Evolutionary conservation across 169 alveolate species (phyloP).

Genomic region (Plasmodium billcollinsi): DNA sequence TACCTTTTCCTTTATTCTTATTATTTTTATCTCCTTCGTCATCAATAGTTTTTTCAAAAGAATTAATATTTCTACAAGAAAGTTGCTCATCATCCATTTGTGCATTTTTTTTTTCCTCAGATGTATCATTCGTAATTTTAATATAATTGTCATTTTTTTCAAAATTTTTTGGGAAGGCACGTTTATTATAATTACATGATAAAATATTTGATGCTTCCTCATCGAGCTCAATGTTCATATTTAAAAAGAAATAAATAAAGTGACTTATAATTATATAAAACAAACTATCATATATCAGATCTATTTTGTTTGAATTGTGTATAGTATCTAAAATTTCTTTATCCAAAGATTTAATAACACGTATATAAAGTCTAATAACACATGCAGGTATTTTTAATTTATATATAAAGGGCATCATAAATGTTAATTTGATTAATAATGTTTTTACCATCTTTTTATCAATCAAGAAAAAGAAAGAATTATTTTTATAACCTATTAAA

Average conservation of each 20-base stretch:
- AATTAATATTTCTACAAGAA: neutral
- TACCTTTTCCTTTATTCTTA: conserved; percentile 3
- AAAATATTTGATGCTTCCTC: conserved; percentile 60
- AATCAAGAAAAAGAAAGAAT: conserved; percentile 47
- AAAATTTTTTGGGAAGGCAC: conserved; percentile 20
- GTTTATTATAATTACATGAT: conserved; percentile 27
- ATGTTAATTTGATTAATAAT: conserved; percentile 58
- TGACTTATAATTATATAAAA: conserved; percentile 56
- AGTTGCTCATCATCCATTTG: neutral
- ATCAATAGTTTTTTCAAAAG: conserved; percentile 6
- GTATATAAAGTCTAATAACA: conserved; percentile 54
- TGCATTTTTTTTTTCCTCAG: conserved; percentile 1
- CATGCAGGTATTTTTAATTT: conserved; percentile 73
- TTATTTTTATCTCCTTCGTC: neutral
- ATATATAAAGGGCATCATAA: conserved; percentile 68
- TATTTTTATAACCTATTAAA: conserved; percentile 54
- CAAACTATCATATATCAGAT: conserved; percentile 60
- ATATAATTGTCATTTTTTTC: conserved; percentile 17
- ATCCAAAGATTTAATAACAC: conserved; percentile 65
- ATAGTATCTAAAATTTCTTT: conserved; percentile 60
- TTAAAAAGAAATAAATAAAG: conserved; percentile 64
- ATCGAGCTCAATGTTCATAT: conserved; percentile 61
- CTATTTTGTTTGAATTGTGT: conserved; percentile 34
- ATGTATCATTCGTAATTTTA: conserved; percentile 18
- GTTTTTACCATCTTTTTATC: conserved; percentile 60